Evolutionary conservation across 1,284 basidiomycete species (phyloP).

Genomic region (Tilletia horrida): DNA sequence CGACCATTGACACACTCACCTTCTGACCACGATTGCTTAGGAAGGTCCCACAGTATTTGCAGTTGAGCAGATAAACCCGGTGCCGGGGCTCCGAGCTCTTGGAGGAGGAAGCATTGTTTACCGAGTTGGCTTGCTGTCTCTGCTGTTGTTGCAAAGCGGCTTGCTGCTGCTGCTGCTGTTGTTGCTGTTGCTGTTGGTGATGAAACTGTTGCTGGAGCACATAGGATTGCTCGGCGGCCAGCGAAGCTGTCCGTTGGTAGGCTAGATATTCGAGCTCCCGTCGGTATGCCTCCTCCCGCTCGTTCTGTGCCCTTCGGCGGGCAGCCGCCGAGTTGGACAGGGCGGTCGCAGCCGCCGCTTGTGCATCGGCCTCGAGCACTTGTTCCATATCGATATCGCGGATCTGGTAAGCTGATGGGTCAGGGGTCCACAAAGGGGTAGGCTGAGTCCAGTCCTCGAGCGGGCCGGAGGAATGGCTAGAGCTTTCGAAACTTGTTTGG

Average conservation of each 20-base stretch:
- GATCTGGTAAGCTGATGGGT: background rate
- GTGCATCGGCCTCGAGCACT: constrained; percentile 6
- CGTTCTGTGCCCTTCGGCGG: background rate
- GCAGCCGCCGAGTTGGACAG: background rate
- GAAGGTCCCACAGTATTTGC: constrained; percentile 70
- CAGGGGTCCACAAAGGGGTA: background rate
- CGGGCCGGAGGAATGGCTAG: background rate
- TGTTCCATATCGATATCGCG: constrained; percentile 13
- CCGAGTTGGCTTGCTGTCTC: background rate
- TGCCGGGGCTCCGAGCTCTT: constrained; percentile 40
- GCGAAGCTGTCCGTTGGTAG: constrained; percentile 1
- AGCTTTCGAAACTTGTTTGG: background rate
- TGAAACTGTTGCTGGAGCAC: constrained; percentile 6
- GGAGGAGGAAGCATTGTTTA: constrained; percentile 6
- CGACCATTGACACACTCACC: constrained; percentile 56
- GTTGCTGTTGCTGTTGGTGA: background rate
- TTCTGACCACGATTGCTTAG: constrained; percentile 81
- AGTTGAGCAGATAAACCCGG: constrained; percentile 76
- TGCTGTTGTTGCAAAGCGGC: constrained; percentile 10
- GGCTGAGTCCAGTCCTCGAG: constrained; percentile 12
- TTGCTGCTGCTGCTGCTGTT: constrained; percentile 13
- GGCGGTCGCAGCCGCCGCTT: background rate
- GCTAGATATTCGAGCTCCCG: background rate
- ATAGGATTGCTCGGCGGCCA: constrained; percentile 10
- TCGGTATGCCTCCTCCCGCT: background rate